Percentiles rank a stretch among this genome's conserved stretches.
These are phyloP conservation scores for Centaurea solstitialis DNA, from an alignment of 129 eudicot species.

Conservation along the genomic window DNA sequence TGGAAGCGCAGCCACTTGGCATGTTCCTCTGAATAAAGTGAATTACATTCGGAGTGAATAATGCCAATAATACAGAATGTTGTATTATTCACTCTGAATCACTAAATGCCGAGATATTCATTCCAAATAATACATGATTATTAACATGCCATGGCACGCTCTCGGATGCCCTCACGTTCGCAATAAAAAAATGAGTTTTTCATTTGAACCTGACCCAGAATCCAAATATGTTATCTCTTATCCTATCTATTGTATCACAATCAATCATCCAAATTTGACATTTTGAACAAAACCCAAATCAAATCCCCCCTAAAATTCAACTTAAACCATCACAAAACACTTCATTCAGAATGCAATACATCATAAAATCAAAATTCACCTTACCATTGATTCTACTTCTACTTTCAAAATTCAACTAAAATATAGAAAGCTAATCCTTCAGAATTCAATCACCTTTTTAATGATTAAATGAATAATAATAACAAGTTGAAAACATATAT, in stretches of 20 bases:
- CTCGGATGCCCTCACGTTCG: no score
- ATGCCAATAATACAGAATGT: no score
- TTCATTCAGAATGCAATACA: neutral
- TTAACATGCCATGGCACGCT: no score
- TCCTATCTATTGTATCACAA: neutral
- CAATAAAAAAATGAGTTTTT: no score
- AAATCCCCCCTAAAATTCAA: neutral
- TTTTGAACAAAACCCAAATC: neutral
- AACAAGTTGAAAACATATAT: neutral
- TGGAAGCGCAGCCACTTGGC: no score
- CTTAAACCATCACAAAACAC: neutral
- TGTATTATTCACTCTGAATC: no score
- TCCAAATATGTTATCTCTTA: neutral
- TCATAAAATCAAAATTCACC: neutral
- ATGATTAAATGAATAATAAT: neutral
- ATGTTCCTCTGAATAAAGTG: no score
- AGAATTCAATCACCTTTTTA: neutral
- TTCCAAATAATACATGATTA: no score
- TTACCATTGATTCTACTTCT: neutral
- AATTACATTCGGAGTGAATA: no score
- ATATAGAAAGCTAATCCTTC: neutral
- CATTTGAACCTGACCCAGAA: no score
- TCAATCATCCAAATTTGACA: neutral
- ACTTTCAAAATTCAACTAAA: slow-evolving; percentile 12
- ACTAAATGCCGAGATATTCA: no score